A percentile compares a stretch with the other conserved stretches of the same genome.
These are phyloP conservation scores for Parathielavia appendiculata DNA, from an alignment of 495 filamentous ascomycete species.

Conservation along the genomic window DNA sequence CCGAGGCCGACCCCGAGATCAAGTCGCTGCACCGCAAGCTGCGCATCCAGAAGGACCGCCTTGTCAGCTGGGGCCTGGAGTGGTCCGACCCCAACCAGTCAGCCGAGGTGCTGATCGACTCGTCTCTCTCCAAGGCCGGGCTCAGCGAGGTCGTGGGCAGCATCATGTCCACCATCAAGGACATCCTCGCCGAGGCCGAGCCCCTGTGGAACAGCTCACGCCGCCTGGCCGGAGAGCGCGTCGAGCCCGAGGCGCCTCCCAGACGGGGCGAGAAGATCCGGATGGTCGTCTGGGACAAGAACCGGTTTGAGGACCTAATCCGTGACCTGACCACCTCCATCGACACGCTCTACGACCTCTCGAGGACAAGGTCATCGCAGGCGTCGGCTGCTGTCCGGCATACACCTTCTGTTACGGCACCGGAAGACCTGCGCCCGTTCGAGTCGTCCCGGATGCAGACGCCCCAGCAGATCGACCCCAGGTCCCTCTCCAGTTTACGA, in stretches of 20 bases:
- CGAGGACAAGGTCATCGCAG: constrained; percentile 56
- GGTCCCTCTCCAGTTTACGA: constrained; percentile 38
- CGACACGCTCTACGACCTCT: constrained; percentile 85
- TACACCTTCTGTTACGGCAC: constrained; percentile 26
- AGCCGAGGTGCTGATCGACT: constrained; percentile 69
- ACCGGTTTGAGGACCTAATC: constrained; percentile 62
- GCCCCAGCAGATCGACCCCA: constrained; percentile 49
- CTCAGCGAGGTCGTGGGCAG: constrained; percentile 81
- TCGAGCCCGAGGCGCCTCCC: constrained; percentile 31
- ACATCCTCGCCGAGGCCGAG: constrained; percentile 80
- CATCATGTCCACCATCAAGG: constrained; percentile 85
- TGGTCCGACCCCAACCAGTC: constrained; percentile 70
- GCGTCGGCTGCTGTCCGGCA: constrained; percentile 25
- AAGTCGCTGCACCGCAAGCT: constrained; percentile 53
- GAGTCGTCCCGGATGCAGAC: constrained; percentile 52
- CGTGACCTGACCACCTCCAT: constrained; percentile 77
- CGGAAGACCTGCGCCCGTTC: constrained; percentile 46
- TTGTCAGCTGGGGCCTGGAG: constrained; percentile 84
- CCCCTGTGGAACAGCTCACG: constrained; percentile 58
- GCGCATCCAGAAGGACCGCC: constrained; percentile 64
- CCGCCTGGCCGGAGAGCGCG: constrained; percentile 41
- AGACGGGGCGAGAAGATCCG: constrained; percentile 41
- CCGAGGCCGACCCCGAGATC: constrained; percentile 51
- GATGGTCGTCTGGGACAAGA: constrained; percentile 54
- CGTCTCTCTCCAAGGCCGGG: constrained; percentile 74